Evolutionary conservation across 139 green algal species (phyloP).

Genomic region (Mychonastes homosphaera): DNA sequence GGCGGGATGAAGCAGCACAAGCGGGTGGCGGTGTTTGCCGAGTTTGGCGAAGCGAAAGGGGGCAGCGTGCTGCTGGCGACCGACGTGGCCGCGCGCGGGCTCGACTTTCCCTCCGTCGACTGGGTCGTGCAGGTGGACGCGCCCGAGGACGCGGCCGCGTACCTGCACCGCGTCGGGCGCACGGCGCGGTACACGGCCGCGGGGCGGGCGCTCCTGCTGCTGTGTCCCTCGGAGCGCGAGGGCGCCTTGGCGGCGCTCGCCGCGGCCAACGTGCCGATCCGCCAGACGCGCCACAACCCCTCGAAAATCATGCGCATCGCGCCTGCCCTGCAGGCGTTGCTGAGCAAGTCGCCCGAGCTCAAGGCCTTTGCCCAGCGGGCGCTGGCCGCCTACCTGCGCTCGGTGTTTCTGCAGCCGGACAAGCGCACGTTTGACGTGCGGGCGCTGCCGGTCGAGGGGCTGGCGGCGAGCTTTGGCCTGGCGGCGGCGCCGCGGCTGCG

Average conservation of each 20-base stretch:
- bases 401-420: conserved; percentile 75
- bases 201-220: conserved; percentile 67
- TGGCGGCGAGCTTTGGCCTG: conserved; percentile 68
- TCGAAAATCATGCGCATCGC: conserved; percentile 58
- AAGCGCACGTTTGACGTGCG: conserved; percentile 73
- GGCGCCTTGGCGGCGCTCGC: conserved; percentile 50
- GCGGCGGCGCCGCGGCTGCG: conserved; percentile 65
- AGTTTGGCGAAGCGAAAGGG: conserved; percentile 54
- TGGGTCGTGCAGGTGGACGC: conserved; percentile 91
- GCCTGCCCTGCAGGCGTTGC: conserved; percentile 64
- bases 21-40: conserved; percentile 72
- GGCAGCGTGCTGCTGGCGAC: conserved; percentile 83
- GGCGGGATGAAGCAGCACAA: conserved; percentile 92
- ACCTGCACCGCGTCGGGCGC: conserved; percentile 83
- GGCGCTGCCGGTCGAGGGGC: conserved; percentile 59
- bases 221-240: conserved; percentile 56
- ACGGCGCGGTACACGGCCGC: conserved; percentile 39
- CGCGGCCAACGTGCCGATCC: conserved; percentile 73
- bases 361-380: conserved; percentile 78
- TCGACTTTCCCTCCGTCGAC: conserved; percentile 88
- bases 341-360: conserved; percentile 76
- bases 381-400: conserved; percentile 78
- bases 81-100: conserved; percentile 76
- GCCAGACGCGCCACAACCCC: conserved; percentile 68
- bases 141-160: conserved; percentile 80